Conservation (phyloP, 495 filamentous ascomycete genomes). For the Penicillium waksmanii region DNA sequence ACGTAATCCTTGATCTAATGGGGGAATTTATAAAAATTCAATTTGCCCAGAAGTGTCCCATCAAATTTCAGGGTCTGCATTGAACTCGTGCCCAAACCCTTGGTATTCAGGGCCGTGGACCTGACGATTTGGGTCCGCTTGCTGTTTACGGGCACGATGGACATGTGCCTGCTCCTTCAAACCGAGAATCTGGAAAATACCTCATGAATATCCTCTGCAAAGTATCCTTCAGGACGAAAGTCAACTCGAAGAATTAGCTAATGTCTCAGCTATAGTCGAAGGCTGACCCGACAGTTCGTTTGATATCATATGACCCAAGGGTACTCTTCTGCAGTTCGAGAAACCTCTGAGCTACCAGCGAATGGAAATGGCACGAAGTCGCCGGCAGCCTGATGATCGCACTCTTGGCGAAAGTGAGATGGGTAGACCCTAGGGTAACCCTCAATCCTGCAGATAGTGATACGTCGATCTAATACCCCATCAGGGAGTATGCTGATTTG, state of each 20-base stretch:
- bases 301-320: neutral
- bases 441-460: neutral
- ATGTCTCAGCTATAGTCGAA: neutral
- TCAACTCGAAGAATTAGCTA: neutral
- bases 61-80: neutral
- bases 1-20: neutral
- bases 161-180: constrained; percentile 2
- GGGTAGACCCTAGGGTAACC: neutral
- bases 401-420: neutral
- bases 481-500: neutral
- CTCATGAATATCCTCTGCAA: neutral
- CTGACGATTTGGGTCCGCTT: neutral
- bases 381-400: neutral
- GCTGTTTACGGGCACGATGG: constrained; percentile 4
- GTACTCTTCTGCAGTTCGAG: neutral
- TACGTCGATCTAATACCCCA: constrained; percentile 4
- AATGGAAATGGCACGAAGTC: neutral
- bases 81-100: neutral
- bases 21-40: neutral
- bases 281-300: neutral
- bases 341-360: neutral
- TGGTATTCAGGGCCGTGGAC: neutral
- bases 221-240: neutral
- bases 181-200: neutral
- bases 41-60: neutral